Evolutionary conservation across 1,284 basidiomycete genomes (phyloP), one percentile per base, ranked within the genome.

Genomic region (Sporisorium iseilematis-ciliati): DNA sequence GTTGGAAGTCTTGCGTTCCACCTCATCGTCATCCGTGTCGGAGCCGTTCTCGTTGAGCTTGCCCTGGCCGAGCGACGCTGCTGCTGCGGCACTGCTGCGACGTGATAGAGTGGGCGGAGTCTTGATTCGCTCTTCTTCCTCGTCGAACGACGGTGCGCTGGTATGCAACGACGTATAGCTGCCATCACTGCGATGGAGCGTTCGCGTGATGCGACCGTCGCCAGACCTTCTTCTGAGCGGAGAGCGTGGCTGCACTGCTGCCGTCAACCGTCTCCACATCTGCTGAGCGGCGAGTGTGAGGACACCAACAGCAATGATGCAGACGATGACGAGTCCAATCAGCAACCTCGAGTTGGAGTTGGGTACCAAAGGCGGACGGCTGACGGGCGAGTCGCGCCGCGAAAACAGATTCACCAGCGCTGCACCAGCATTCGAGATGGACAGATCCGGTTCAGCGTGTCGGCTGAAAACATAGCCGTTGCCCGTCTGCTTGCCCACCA

Each of bases 311-410:
- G 65, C 65, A 18, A 76, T 21, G 40, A 76, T 72, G 62, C 74
- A 76, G 52, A 76, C 41, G 50, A 76, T 40, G 21, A 76, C 58
- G 46, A 76, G 74, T 2, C 51, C 62, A 33, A 76, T 76, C 12
- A 72, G 52, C 26, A 76, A 43, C 29, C 74, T 63, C n/a, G 68
- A 68, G 38, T 61, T 72, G 8, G 74, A 76, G 56, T 72, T 76
- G 40, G 74, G 74, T 4, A 76, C 57, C 51, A 76, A 31, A 5
- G 74, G 74, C 12, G 74, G 74, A 16, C 65, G 65, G 52, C 65
- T 71, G 62, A 72, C 56, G 10, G 59, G 56, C 7, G 61, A 42
- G 38, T 75, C 68, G 3, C 68, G 63, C 26, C 65, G 68, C 8
- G 68, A 51, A 40, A 75, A 67, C 10, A 75, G 49, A 7, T 57